Conservation (phyloP, 192 early-diverging fungal genomes). For the Phycomyces blakesleeanus region DNA sequence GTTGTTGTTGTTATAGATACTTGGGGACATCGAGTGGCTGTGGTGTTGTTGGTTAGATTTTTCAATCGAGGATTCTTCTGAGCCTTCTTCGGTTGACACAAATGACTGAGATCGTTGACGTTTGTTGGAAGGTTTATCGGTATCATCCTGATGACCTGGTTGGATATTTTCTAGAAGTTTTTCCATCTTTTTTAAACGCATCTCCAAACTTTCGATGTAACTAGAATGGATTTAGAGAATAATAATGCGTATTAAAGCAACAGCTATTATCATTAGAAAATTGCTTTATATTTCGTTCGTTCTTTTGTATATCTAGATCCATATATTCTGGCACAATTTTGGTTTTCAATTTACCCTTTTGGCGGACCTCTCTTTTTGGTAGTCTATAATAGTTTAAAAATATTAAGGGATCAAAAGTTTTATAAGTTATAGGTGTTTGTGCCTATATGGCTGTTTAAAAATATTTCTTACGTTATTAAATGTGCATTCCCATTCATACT, state of each 20-base stretch:
- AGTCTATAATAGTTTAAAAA: constrained; percentile 3
- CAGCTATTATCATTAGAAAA: neutral
- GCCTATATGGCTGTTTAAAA: neutral
- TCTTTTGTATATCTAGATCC: too few relatives aligned
- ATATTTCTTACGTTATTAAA: constrained; percentile 23
- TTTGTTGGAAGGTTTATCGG: neutral
- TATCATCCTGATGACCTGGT: neutral
- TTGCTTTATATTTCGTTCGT: too few relatives aligned
- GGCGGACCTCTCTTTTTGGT: constrained; percentile 31
- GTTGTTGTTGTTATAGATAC: too few relatives aligned
- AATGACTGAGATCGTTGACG: neutral
- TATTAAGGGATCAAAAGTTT: too few relatives aligned
- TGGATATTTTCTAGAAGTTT: constrained; percentile 13
- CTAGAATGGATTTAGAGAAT: constrained; percentile 6
- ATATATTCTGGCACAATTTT: too few relatives aligned
- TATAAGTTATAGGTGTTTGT: neutral
- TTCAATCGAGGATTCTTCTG: neutral
- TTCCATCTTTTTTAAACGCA: constrained; percentile 30
- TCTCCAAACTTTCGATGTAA: constrained; percentile 33
- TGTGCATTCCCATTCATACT: constrained; percentile 33
- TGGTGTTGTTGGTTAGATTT: neutral
- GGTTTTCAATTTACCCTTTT: too few relatives aligned
- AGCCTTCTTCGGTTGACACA: neutral
- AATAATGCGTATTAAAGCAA: neutral
- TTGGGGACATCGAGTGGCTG: neutral